Conservation (phyloP, 352 stramenopile genomes). For the Hyaloperonospora brassicae region DNA sequence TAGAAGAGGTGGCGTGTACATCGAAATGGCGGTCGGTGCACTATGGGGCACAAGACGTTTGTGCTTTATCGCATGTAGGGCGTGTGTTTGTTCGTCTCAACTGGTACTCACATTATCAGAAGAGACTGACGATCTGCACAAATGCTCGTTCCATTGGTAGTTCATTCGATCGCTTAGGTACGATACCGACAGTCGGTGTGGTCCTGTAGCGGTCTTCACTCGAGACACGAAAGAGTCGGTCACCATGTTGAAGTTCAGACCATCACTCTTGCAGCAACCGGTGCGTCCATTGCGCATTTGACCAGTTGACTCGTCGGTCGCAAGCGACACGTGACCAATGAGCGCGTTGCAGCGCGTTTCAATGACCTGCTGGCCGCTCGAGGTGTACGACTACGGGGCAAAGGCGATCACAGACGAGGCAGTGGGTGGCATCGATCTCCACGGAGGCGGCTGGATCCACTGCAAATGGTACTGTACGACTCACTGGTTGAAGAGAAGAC, state of each 20-base stretch:
- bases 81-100: too few species aligned
- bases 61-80: too few species aligned
- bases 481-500: neutral
- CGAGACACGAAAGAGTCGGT: constrained; percentile 16
- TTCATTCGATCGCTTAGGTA: too few species aligned
- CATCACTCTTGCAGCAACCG: constrained; percentile 38
- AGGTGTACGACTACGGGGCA: constrained; percentile 46
- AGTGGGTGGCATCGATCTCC: constrained; percentile 37
- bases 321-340: neutral
- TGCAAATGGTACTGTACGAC: constrained; percentile 29
- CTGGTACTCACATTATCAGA: too few species aligned
- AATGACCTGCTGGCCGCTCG: constrained; percentile 21
- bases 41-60: too few species aligned
- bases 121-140: too few species aligned
- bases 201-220: constrained; percentile 15
- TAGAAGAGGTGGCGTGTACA: too few species aligned
- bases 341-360: constrained; percentile 1
- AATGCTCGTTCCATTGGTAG: too few species aligned
- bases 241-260: constrained; percentile 41
- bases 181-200: too few species aligned
- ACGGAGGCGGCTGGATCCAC: constrained; percentile 37
- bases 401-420: constrained; percentile 32
- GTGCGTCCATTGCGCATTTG: constrained; percentile 26
- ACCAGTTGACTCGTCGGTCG: neutral
- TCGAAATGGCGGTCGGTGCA: too few species aligned